phyloP scores from a whole-genome alignment of 2,329 filamentous ascomycete species.

The Fusarium globosum region DNA sequence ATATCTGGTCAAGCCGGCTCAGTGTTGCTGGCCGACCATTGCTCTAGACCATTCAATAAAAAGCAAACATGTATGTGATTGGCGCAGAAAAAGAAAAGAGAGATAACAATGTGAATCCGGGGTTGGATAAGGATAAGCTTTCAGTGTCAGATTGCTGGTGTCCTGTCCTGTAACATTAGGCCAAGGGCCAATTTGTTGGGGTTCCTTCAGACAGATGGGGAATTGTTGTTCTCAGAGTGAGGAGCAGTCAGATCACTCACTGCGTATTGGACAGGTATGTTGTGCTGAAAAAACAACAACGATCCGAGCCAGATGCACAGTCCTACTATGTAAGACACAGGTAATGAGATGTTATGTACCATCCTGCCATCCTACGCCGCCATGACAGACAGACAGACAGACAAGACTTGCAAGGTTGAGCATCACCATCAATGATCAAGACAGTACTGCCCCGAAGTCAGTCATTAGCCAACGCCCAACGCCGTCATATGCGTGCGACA shows the following conservation, averaged over 20 bases:
- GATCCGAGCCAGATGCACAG: slow-evolving; percentile 9
- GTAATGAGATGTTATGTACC: slow-evolving; percentile 3
- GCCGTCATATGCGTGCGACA: slow-evolving; percentile 26
- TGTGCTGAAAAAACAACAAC: slow-evolving; percentile 2
- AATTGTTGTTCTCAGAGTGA: background rate
- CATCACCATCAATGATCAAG: slow-evolving; percentile 1
- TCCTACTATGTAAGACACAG: slow-evolving; percentile 8
- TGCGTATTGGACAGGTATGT: background rate
- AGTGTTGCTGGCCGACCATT: background rate
- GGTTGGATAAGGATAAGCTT: slow-evolving; percentile 10
- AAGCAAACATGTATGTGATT: slow-evolving; percentile 18
- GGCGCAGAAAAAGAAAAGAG: slow-evolving; percentile 17
- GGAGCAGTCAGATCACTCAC: background rate
- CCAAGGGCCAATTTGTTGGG: slow-evolving; percentile 18
- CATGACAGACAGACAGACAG: background rate
- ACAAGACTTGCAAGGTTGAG: slow-evolving; percentile 1
- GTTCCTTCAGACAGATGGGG: slow-evolving; percentile 10
- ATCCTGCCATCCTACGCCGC: background rate
- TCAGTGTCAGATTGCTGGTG: background rate
- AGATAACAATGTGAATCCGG: slow-evolving; percentile 17
- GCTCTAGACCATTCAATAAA: background rate
- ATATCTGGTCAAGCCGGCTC: slow-evolving; percentile 4
- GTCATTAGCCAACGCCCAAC: slow-evolving; percentile 7
- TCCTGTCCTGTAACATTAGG: background rate
- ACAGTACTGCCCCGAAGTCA: background rate